Percentiles rank a stretch among this genome's conserved stretches.
Evolutionary conservation across 2,329 filamentous ascomycete species (phyloP).

Genomic region (Aspergillus glaucus): DNA sequence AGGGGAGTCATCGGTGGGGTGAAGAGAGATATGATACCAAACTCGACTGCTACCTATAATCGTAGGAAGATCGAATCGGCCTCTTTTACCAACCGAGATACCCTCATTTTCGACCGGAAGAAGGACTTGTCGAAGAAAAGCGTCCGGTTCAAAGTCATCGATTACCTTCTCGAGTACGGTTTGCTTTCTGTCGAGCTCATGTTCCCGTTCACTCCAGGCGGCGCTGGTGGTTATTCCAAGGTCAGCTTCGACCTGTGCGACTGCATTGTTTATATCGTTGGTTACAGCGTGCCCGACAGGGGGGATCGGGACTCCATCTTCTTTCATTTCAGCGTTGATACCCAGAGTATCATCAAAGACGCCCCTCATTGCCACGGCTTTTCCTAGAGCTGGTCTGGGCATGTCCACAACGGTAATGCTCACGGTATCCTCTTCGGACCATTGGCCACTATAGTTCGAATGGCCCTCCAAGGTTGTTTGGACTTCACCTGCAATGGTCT

Average conservation of each 20-base stretch:
- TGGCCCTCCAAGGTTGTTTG: slow-evolving; percentile 58
- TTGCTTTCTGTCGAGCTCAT: slow-evolving; percentile 74
- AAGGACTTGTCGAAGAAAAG: slow-evolving; percentile 74
- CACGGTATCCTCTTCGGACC: slow-evolving; percentile 71
- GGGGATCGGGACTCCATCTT: slow-evolving; percentile 77
- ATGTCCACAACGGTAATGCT: slow-evolving; percentile 84
- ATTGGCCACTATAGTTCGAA: slow-evolving; percentile 61
- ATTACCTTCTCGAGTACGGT: slow-evolving; percentile 79
- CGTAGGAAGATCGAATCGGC: slow-evolving; percentile 69
- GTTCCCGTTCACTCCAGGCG: slow-evolving; percentile 65
- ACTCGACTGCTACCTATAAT: slow-evolving; percentile 77
- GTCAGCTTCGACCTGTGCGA: slow-evolving; percentile 69
- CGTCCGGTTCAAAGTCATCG: slow-evolving; percentile 71
- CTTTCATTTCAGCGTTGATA: slow-evolving; percentile 96
- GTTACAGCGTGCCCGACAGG: slow-evolving; percentile 73
- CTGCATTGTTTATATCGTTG: slow-evolving; percentile 78
- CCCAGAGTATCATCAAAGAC: slow-evolving; percentile 89
- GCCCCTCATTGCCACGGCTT: slow-evolving; percentile 79
- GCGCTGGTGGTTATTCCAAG: slow-evolving; percentile 67
- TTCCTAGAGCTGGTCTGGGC: slow-evolving; percentile 71
- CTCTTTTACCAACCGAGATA: slow-evolving; percentile 70
- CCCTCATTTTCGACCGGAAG: slow-evolving; percentile 72
- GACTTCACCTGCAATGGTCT: slow-evolving; percentile 72
- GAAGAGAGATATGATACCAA: slow-evolving; percentile 90
- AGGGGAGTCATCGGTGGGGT: slow-evolving; percentile 83